These are phyloP conservation scores for Vitis hybrid DNA, from an alignment of 177 flowering plant genomes.

Conservation along the genomic window DNA sequence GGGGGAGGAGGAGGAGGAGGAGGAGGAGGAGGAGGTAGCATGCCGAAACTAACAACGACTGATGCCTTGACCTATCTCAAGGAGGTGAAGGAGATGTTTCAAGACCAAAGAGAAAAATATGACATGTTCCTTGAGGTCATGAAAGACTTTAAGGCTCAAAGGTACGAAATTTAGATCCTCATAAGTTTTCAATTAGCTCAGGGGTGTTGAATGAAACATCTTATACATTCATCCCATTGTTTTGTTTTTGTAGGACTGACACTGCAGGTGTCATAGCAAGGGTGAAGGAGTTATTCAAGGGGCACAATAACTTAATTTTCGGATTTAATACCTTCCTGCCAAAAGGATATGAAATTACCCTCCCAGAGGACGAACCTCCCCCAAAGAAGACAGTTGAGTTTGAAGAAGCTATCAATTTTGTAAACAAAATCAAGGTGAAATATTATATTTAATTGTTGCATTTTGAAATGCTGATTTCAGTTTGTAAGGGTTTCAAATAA, in stretches of 20 bases:
- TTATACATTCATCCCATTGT: not conserved
- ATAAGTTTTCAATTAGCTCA: not conserved
- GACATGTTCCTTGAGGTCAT: conserved; percentile 69
- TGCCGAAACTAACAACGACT: conserved; percentile 71
- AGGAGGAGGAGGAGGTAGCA: conserved; percentile 25
- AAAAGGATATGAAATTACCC: conserved; percentile 81
- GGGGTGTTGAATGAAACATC: not conserved
- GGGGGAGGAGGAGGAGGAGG: conserved; percentile 12
- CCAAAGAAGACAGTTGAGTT: conserved; percentile 84
- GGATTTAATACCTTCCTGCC: conserved; percentile 93
- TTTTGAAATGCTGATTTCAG: not conserved
- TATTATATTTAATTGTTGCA: not conserved
- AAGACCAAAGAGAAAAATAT: conserved; percentile 74
- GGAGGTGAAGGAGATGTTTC: conserved; percentile 85
- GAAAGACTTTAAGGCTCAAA: conserved; percentile 63
- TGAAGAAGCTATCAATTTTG: conserved; percentile 89
- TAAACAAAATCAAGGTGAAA: conserved; percentile 86
- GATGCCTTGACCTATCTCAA: conserved; percentile 79
- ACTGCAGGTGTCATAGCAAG: conserved; percentile 80
- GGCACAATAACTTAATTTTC: conserved; percentile 71
- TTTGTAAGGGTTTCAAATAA: not conserved
- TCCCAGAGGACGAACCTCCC: conserved; percentile 66
- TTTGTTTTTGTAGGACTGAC: conserved; percentile 57
- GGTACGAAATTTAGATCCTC: conserved; percentile 28
- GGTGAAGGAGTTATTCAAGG: conserved; percentile 82